phyloP scores from a whole-genome alignment of 1,139 yeast genomes.

The Saccharomyces pastorianus region DNA sequence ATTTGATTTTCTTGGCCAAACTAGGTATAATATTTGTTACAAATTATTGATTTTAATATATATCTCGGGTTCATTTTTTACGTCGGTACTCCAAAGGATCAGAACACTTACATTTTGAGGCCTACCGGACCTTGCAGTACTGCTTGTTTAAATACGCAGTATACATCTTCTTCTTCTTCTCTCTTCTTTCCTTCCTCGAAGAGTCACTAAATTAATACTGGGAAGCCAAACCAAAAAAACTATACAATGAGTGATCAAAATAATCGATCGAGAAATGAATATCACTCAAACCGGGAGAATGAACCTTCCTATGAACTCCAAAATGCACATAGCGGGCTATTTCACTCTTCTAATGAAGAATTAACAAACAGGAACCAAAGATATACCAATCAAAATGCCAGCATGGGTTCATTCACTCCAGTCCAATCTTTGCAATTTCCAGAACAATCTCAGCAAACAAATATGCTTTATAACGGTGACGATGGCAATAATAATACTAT shows the following conservation, averaged over 20 bases:
- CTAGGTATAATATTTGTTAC: neutral
- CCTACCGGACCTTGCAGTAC: neutral
- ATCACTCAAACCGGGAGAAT: neutral
- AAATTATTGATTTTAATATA: neutral
- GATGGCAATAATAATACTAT: neutral
- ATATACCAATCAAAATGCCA: neutral
- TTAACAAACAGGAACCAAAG: neutral
- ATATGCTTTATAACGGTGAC: neutral
- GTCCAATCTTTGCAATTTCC: conserved; percentile 1
- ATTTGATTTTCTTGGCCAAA: neutral
- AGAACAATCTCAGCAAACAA: neutral
- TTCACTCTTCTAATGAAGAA: neutral
- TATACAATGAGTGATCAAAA: neutral
- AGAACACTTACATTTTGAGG: neutral
- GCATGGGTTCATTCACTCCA: conserved; percentile 1
- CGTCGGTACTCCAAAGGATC: neutral
- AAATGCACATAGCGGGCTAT: neutral
- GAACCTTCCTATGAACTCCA: neutral
- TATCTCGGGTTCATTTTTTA: neutral
- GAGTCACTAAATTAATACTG: neutral
- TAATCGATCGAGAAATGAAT: neutral
- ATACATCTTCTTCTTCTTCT: neutral
- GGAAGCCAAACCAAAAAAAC: neutral
- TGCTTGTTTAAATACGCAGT: neutral
- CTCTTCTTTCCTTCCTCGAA: neutral